Base-by-base conservation (phyloP, 352 stramenopile species). In the Pythium monospermum region DNA sequence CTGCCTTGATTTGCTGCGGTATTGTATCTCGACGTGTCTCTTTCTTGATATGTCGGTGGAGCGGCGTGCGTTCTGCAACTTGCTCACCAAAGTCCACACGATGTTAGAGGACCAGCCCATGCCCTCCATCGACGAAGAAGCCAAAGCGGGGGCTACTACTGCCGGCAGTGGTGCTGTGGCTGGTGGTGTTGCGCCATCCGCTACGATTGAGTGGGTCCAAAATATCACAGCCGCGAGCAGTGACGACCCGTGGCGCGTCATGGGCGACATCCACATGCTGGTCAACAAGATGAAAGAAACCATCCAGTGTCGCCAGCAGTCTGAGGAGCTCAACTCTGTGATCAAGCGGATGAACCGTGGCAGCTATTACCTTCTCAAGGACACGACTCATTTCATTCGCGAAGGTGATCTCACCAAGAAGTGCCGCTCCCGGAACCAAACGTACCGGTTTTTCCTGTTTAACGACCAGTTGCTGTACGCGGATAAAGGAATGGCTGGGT, bases 321-420 rank as follows among this genome's bases (percentile, higher is more conserved):
- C 77, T 0, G 83, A 96, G 37, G 81, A 87, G 51, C 71, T 97
- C 6, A 85, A 90, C 36, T 87, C 75, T 26, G 79, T 96, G 30
- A 75, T 94, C 36, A 85, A 84, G 58, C 71, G 87, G 2, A 97
- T 99, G 62, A 83, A 96, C 35, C 92, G 95, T 30, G 90, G 86
- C 40, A 67, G 89, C 33, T 89, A 86, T 53, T 84, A 98, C 45
- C 66, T 35, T 8, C 30, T 98, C 25, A 96, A 98, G 52, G 92
- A 97, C 62, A 85, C 92, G 23, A 86, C 92, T n/a, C 83, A 83
- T 11, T 98, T 99, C 68, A 77, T 99, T 11, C 76, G 81, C 44
- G 91, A 98, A 69, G 96, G 94, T 12, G 83, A 98, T 49, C 55
- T 99, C 36, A 83, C 86, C 19, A 99, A 99, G 71, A 89, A 88